Conservation (phyloP, 2,329 filamentous ascomycete genomes). For the Cercospora brassicicola region DNA sequence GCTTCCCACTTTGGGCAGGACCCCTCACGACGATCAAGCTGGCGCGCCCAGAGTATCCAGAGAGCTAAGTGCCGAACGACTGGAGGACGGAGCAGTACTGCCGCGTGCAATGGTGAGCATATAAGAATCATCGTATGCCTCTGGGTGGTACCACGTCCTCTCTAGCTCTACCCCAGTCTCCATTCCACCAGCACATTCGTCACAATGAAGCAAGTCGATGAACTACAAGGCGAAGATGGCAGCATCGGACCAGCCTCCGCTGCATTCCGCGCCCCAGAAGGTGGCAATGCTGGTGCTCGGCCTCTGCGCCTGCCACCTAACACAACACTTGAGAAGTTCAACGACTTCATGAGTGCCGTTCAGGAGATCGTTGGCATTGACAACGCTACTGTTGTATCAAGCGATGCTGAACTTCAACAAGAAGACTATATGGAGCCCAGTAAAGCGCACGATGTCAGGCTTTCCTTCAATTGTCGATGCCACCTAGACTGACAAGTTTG, state of each 20-base stretch:
- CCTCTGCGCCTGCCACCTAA: constrained; percentile 22
- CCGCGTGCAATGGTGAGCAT: background rate
- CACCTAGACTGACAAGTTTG: background rate
- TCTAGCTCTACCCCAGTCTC: background rate
- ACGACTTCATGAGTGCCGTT: constrained; percentile 16
- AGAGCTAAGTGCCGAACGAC: background rate
- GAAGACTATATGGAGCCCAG: constrained; percentile 26
- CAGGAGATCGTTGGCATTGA: constrained; percentile 19
- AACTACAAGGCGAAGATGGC: constrained; percentile 16
- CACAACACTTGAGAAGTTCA: constrained; percentile 19
- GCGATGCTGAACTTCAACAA: constrained; percentile 31
- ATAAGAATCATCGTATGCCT: background rate
- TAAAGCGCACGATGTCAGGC: constrained; percentile 25
- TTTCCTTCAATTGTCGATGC: constrained; percentile 27
- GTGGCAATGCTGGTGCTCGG: constrained; percentile 7
- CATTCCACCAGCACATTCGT: background rate
- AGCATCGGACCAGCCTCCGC: constrained; percentile 5
- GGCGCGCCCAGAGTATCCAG: background rate
- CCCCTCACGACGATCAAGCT: constrained; percentile 9
- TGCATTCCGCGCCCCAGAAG: constrained; percentile 18
- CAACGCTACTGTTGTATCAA: constrained; percentile 32
- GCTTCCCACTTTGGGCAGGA: background rate
- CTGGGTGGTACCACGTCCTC: background rate
- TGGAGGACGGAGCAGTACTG: background rate
- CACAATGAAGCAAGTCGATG: constrained; percentile 19